phyloP scores from a whole-genome alignment of 208 protist genomes.

The Naegleria lovaniensis region DNA sequence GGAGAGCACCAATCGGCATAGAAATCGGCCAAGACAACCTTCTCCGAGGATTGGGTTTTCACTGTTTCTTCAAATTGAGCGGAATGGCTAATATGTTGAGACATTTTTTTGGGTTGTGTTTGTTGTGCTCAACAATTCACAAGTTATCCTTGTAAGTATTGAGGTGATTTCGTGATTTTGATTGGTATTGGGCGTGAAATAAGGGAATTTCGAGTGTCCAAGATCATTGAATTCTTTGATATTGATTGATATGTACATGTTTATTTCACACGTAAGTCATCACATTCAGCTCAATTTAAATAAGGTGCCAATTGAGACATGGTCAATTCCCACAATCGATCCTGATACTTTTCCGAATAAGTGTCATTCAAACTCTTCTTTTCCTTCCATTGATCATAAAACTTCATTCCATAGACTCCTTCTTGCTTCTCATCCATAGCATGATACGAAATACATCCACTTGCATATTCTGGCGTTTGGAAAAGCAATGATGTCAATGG shows the following conservation, averaged over 20 bases:
- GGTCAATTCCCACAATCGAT: background rate
- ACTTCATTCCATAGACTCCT: background rate
- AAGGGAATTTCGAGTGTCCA: no score
- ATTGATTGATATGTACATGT: no score
- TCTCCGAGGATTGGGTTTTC: background rate
- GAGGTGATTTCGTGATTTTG: no score
- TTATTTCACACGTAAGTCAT: no score
- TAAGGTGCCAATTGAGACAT: background rate
- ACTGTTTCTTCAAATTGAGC: no score
- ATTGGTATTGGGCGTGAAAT: no score
- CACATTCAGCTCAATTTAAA: background rate
- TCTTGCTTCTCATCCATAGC: background rate
- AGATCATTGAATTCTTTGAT: no score
- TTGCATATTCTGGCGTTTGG: background rate
- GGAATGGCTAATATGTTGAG: no score
- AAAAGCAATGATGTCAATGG: background rate
- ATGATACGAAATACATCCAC: background rate
- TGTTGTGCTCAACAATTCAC: no score
- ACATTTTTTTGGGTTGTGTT: no score
- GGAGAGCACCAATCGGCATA: background rate
- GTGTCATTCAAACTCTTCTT: background rate
- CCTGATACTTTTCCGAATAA: background rate
- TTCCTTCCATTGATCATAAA: background rate
- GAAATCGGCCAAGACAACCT: background rate
- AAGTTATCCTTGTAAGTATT: no score